Percentiles rank a stretch among this genome's conserved stretches.
Evolutionary conservation across 371 early-diverging fungal genomes (phyloP).

Genomic region (Saksenaea vasiformis): DNA sequence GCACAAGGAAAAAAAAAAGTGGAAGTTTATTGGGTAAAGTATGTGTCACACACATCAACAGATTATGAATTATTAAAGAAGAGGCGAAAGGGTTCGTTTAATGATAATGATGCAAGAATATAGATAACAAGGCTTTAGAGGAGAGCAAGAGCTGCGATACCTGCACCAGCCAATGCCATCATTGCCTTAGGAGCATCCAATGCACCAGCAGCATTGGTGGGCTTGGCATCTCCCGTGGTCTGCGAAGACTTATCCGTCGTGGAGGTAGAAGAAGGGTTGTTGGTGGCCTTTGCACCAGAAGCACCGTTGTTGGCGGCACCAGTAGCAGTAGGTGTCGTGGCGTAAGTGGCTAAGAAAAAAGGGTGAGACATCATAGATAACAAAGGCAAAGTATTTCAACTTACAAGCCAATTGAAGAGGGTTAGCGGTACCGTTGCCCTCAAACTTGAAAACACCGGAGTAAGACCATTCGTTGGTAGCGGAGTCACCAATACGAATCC

Average conservation of each 20-base stretch:
- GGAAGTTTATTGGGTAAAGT: not conserved
- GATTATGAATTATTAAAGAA: not conserved
- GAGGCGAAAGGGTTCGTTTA: not conserved
- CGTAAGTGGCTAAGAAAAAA: constrained; percentile 9
- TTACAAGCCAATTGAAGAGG: constrained; percentile 38
- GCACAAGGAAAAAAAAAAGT: not conserved
- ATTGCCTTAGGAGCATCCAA: constrained; percentile 14
- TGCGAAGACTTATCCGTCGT: constrained; percentile 19
- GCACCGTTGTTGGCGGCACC: constrained; percentile 11
- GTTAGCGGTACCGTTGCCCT: constrained; percentile 38
- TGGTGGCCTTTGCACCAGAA: constrained; percentile 17
- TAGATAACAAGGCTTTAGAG: constrained; percentile 21
- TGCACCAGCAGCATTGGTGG: constrained; percentile 15
- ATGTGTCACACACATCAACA: not conserved
- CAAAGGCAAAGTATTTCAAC: constrained; percentile 6
- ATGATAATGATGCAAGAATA: not conserved
- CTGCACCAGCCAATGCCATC: constrained; percentile 32
- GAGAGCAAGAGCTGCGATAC: constrained; percentile 41
- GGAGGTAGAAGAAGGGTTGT: not conserved
- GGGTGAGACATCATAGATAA: not conserved
- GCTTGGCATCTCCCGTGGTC: constrained; percentile 6
- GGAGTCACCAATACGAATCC: constrained; percentile 49
- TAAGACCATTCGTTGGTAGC: constrained; percentile 37
- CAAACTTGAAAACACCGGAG: constrained; percentile 45
- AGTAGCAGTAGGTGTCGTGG: constrained; percentile 15